Evolutionary conservation across 495 filamentous ascomycete species (phyloP), one percentile per base, ranked within the genome.

Genomic region (Neurospora pannonica): DNA sequence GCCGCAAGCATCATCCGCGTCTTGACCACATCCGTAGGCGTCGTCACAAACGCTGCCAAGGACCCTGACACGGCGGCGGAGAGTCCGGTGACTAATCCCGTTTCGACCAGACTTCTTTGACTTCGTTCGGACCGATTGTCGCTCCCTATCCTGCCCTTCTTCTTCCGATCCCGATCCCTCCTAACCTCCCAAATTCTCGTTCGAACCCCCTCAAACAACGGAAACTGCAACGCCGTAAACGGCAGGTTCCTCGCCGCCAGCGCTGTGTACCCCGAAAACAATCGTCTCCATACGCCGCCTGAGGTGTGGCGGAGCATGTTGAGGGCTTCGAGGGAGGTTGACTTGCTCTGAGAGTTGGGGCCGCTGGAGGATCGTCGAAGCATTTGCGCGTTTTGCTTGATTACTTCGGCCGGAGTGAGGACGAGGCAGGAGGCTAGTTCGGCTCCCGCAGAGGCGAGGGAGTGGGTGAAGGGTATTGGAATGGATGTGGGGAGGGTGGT

Each of bases 361-460:
- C 38, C 38, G 38, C 38, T 24, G 2, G 43, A 37, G 37, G 78
- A 72, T 11, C 76, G 79, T 38, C 78, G 83, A 17, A 86, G 76
- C 78, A 97, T 91, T 81, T 98, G 95, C 3, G 94, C 93, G 82
- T 97, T 97, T 76, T 97, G 94, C 83, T 98, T 98, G 43, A 97
- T 85, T 10, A 97, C 93, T 80, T 98, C 94, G 43, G 94, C 92
- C 0, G 95, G 95, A 0, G 94, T 95, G 48, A 97, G 87, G 71
- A 98, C 92, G 37, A 91, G 83, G 79, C 95, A 97, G 6, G 93
- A 93, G 4, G 94, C 92, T 72, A 93, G 86, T 79, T 97, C 94
- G 1, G 89, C 94, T 34, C 87, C 81, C 6, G 89, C 90, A 17
- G 93, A 96, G 36, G 94, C 91, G 39, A 89, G 78, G 54, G 90